A percentile compares a stretch with the other conserved stretches of the same genome.
These are phyloP conservation scores for Flaveria brownii DNA, from an alignment of 129 eudicot species.

Conservation along the genomic window DNA sequence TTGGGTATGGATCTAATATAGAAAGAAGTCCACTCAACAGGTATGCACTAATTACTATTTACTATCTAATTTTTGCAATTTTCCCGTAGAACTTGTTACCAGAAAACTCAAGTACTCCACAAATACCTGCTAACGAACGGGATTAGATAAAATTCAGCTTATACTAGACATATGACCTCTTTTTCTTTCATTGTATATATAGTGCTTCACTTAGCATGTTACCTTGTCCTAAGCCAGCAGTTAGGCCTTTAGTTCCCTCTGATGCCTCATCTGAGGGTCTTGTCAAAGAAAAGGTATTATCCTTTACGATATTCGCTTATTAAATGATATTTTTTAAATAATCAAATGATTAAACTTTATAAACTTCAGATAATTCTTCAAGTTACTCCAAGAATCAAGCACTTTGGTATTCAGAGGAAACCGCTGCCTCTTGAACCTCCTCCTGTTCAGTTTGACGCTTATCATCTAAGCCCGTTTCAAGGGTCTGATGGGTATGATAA, in stretches of 20 bases:
- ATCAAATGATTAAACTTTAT: slow-evolving; percentile 16
- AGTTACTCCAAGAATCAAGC: slow-evolving; percentile 64
- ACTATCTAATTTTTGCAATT: slow-evolving; percentile 11
- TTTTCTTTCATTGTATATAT: slow-evolving; percentile 3
- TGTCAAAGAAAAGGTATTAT: slow-evolving; percentile 72
- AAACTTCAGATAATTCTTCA: slow-evolving; percentile 69
- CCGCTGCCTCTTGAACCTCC: slow-evolving; percentile 91
- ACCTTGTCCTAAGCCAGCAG: slow-evolving; percentile 95
- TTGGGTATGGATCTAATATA: slow-evolving; percentile 74
- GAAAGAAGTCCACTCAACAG: slow-evolving; percentile 98
- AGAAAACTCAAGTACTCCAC: too few relatives aligned
- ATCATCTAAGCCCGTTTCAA: slow-evolving; percentile 70
- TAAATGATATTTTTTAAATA: slow-evolving; percentile 1
- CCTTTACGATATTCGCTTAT: slow-evolving; percentile 9
- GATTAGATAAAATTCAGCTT: background rate
- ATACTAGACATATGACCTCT: background rate
- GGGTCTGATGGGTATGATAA: slow-evolving; percentile 58
- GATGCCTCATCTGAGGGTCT: slow-evolving; percentile 74
- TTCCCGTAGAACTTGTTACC: too few relatives aligned
- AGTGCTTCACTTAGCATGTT: slow-evolving; percentile 95
- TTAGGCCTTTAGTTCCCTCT: slow-evolving; percentile 83
- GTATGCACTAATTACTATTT: slow-evolving; percentile 34
- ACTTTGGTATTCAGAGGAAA: slow-evolving; percentile 83
- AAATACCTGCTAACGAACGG: too few relatives aligned
- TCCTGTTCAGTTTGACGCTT: slow-evolving; percentile 73